Evolutionary conservation across 768 basidiomycete genomes (phyloP).

Genomic region (Phaeolepiota aurea): DNA sequence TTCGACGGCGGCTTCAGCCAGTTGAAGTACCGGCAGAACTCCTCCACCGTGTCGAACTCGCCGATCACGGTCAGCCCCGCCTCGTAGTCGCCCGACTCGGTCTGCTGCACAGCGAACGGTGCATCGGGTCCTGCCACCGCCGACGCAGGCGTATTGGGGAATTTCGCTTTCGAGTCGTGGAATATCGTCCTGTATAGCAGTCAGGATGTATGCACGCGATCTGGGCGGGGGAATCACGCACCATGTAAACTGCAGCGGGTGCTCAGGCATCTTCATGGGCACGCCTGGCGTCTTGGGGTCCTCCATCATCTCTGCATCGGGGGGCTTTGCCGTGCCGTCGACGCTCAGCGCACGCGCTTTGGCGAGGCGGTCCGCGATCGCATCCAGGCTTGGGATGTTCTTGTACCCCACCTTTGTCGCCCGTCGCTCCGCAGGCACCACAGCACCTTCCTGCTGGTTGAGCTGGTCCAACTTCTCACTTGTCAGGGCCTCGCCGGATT

Average conservation of each 20-base stretch:
- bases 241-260: constrained; percentile 82
- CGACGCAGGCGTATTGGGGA: constrained; percentile 8
- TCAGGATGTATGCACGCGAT: too few species aligned
- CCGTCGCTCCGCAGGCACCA: constrained; percentile 15
- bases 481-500: constrained; percentile 50
- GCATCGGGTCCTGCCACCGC: constrained; percentile 15
- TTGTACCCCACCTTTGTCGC: constrained; percentile 63
- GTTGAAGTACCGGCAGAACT: constrained; percentile 88
- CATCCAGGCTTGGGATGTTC: constrained; percentile 81
- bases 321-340: constrained; percentile 60
- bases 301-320: constrained; percentile 72
- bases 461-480: constrained; percentile 58
- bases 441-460: constrained; percentile 41
- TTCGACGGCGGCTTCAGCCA: constrained; percentile 90
- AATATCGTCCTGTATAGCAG: constrained; percentile 65
- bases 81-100: constrained; percentile 73
- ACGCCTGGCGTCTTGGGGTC: constrained; percentile 78
- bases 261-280: constrained; percentile 65
- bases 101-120: constrained; percentile 27
- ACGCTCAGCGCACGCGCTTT: constrained; percentile 54
- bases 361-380: constrained; percentile 73
- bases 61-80: constrained; percentile 82
- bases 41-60: constrained; percentile 85
- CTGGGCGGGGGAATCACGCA: constrained; percentile 32
- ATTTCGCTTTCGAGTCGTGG: constrained; percentile 67